phyloP scores from a whole-genome alignment of 257 asterid species.

The Nicotiana otophora region DNA sequence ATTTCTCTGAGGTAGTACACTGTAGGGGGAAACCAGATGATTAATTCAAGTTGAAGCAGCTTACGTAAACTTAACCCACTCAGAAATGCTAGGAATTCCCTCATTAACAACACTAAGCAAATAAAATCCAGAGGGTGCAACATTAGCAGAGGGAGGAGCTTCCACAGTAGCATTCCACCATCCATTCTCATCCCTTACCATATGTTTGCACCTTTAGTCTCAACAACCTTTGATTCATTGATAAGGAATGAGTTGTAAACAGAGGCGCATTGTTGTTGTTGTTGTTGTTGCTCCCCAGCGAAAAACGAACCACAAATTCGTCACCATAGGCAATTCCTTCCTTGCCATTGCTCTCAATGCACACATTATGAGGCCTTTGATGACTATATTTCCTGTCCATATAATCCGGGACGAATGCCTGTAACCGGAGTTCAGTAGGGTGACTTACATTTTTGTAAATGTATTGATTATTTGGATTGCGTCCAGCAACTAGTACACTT shows the following conservation, averaged over 20 bases:
- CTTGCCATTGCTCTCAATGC: constrained; percentile 2
- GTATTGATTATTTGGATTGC: constrained; percentile 51
- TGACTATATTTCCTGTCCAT: constrained; percentile 30
- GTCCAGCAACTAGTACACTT: constrained; percentile 51
- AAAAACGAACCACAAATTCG: constrained; percentile 34
- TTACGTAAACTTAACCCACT: constrained; percentile 51
- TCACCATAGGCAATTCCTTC: constrained; percentile 32
- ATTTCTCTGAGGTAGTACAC: no score
- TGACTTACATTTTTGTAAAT: constrained; percentile 23
- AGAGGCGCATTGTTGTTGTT: no score
- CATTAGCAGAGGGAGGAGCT: constrained; percentile 52
- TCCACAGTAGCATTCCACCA: constrained; percentile 39
- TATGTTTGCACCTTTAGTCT: constrained; percentile 31
- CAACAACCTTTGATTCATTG: constrained; percentile 67
- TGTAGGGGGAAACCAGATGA: background rate
- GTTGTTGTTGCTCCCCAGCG: constrained; percentile 11
- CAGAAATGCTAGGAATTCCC: constrained; percentile 53
- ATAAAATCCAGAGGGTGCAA: constrained; percentile 66
- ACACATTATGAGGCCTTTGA: constrained; percentile 42
- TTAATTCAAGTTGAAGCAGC: background rate
- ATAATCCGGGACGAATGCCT: constrained; percentile 43
- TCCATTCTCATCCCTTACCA: constrained; percentile 26
- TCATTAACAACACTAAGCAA: constrained; percentile 50
- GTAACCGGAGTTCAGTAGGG: constrained; percentile 57
- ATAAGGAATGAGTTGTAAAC: constrained; percentile 52